These are phyloP conservation scores for Phoenix dactylifera DNA, from an alignment of 176 grass and related monocot species.

Conservation along the genomic window DNA sequence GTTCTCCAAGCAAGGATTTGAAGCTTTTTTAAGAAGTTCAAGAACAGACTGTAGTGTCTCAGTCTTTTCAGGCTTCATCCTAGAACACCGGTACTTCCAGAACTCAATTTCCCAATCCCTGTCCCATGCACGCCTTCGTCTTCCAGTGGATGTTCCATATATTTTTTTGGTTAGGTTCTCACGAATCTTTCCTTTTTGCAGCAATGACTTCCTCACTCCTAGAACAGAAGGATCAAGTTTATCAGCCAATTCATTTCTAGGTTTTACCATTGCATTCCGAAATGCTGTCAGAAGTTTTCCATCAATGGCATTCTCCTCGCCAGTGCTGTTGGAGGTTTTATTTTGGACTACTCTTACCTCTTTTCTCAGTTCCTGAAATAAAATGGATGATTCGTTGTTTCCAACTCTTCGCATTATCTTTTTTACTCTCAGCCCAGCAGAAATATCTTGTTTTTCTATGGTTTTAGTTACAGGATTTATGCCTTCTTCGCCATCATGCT, in stretches of 20 bases:
- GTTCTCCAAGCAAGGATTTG: conserved; percentile 34
- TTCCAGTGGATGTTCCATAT: conserved; percentile 65
- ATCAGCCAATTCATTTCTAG: conserved; percentile 31
- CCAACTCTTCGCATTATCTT: conserved; percentile 71
- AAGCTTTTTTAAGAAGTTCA: conserved; percentile 65
- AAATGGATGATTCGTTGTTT: conserved; percentile 49
- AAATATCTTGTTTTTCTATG: conserved; percentile 33
- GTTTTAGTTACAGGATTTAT: conserved; percentile 34
- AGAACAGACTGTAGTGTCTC: conserved; percentile 90
- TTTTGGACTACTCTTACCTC: conserved; percentile 62
- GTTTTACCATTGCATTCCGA: conserved; percentile 60
- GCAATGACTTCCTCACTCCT: conserved; percentile 48
- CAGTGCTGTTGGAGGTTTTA: conserved; percentile 31
- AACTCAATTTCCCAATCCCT: conserved; percentile 91
- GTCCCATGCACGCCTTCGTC: conserved; percentile 63
- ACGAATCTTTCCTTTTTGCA: conserved; percentile 72
- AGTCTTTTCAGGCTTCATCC: conserved; percentile 64
- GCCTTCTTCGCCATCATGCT: conserved; percentile 38
- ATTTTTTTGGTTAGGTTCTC: conserved; percentile 94
- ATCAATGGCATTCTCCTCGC: conserved; percentile 59
- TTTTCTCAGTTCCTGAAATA: conserved; percentile 71
- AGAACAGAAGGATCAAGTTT: conserved; percentile 35
- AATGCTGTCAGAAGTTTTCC: conserved; percentile 75
- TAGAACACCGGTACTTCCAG: conserved; percentile 82
- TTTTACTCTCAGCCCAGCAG: conserved; percentile 66